phyloP scores from a whole-genome alignment of 768 basidiomycete genomes.

The Macrolepiota fuliginosa region DNA sequence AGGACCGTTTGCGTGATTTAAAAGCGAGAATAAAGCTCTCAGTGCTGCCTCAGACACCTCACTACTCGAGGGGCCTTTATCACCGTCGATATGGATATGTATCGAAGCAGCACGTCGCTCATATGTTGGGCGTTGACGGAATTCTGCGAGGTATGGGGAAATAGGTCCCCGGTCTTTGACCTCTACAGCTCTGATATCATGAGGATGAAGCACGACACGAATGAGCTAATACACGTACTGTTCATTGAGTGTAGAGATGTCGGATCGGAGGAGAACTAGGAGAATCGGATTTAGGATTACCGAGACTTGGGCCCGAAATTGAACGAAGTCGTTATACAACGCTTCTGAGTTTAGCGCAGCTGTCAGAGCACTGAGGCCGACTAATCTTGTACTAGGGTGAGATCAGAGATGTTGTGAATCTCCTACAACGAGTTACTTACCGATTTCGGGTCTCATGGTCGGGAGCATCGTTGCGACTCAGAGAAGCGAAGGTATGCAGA shows the following conservation, averaged over 20 bases:
- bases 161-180: slow-evolving; percentile 63
- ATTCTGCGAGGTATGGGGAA: slow-evolving; percentile 82
- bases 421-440: slow-evolving; percentile 31
- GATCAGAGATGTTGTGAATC: slow-evolving; percentile 7
- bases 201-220: slow-evolving; percentile 10
- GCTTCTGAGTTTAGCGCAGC: slow-evolving; percentile 84
- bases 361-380: slow-evolving; percentile 81
- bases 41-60: slow-evolving; percentile 79
- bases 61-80: slow-evolving; percentile 70
- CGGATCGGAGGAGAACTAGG: slow-evolving; percentile 60
- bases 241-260: slow-evolving; percentile 56
- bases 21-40: slow-evolving; percentile 65
- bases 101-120: slow-evolving; percentile 88
- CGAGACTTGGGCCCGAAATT: slow-evolving; percentile 71
- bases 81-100: slow-evolving; percentile 85
- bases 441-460: slow-evolving; percentile 78
- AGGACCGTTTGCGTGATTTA: slow-evolving; percentile 71
- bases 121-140: slow-evolving; percentile 72
- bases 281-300: slow-evolving; percentile 73
- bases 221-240: slow-evolving; percentile 49
- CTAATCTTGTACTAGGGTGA: slow-evolving; percentile 66
- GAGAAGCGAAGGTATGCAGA: slow-evolving; percentile 59
- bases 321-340: slow-evolving; percentile 65
- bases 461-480: slow-evolving; percentile 49
- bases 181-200: slow-evolving; percentile 43